Evolutionary conservation across 2,329 filamentous ascomycete genomes (phyloP).

Genomic region (Curvularia spicifera): DNA sequence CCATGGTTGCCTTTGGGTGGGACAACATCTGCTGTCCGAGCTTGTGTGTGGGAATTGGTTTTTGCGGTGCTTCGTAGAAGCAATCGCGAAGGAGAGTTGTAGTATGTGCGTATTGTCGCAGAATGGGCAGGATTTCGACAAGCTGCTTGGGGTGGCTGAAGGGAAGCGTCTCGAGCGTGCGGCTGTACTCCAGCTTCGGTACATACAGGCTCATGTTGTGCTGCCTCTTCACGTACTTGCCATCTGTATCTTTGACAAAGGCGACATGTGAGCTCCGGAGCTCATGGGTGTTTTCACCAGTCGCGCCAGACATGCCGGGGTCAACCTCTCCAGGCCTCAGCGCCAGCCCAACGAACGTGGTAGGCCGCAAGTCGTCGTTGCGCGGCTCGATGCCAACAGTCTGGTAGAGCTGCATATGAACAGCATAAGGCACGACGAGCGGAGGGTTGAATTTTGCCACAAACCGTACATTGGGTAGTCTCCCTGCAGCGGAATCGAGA

Average conservation of each 20-base stretch:
- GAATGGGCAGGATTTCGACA: constrained; percentile 70
- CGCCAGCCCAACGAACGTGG: constrained; percentile 59
- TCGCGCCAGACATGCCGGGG: constrained; percentile 58
- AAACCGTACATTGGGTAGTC: constrained; percentile 75
- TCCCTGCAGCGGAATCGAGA: constrained; percentile 59
- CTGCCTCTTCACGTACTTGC: constrained; percentile 31
- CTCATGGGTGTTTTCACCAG: constrained; percentile 52
- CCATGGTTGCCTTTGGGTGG: background rate
- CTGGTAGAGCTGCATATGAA: constrained; percentile 68
- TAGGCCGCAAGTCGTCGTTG: constrained; percentile 59
- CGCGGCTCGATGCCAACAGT: constrained; percentile 63
- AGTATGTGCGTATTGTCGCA: constrained; percentile 78
- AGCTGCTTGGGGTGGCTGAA: constrained; percentile 82
- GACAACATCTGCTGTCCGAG: constrained; percentile 19
- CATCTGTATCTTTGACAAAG: constrained; percentile 36
- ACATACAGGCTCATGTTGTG: constrained; percentile 70
- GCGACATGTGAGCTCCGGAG: constrained; percentile 57
- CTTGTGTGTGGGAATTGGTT: constrained; percentile 28
- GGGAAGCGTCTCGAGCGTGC: constrained; percentile 69
- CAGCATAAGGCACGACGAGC: constrained; percentile 69
- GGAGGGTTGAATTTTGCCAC: constrained; percentile 77
- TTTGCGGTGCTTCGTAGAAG: constrained; percentile 54
- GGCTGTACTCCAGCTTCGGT: constrained; percentile 75
- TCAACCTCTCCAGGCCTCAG: constrained; percentile 56
- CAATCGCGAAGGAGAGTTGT: constrained; percentile 68